Evolutionary conservation across 2,329 filamentous ascomycete species (phyloP), one percentile per base, ranked within the genome.

Genomic region (Ascochyta clinopodiicola): DNA sequence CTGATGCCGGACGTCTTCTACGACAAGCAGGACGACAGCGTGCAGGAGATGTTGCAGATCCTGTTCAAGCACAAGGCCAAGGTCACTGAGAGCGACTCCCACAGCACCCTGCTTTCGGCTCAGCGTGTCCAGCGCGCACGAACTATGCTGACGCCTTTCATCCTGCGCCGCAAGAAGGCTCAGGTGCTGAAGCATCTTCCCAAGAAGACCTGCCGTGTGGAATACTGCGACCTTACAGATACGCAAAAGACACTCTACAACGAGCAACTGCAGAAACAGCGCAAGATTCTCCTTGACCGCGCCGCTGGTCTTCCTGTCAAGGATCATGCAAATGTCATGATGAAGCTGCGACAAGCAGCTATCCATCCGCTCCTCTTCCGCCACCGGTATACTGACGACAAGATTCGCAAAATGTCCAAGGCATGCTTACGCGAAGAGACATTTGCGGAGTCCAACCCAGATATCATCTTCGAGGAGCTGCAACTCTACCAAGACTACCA

Each of bases 51-150:
- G 57, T 82, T 99, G n/a, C 83, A 89, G 53, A 89, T 87, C 47
- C 89, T 98, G 43, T 99, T 99, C 78, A 92, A 91, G 63, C 90
- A 96, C 71, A 96, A 96, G 69, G 91, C 94, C 12, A 93, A 90
- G 48, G 90, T 92, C 19, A 88, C 88, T 34, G 90, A 93, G 66
- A 85, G 89, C 21, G 81, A 83, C 13, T 70, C 70, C 6, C 85
- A 97, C 71, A 90, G 90, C 21, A 90, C 92, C 1, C 84, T 98
- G 10, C 80, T 99, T 1, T 96, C 95, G 21, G 88, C 86, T 39
- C 91, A 96, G 72, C 88, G 95, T 37, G 95, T 98, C 53, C 86
- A 86, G 53, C 86, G 93, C 39, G 95, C 95, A 2, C 88, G 93
- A 50, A 92, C 90, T 0, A 99, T 99, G 81, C 86, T 99, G 69